A percentile compares a stretch with the other conserved stretches of the same genome.
Conservation (phyloP, 352 stramenopile species). For the Phytophthora macrochlamydospora region DNA sequence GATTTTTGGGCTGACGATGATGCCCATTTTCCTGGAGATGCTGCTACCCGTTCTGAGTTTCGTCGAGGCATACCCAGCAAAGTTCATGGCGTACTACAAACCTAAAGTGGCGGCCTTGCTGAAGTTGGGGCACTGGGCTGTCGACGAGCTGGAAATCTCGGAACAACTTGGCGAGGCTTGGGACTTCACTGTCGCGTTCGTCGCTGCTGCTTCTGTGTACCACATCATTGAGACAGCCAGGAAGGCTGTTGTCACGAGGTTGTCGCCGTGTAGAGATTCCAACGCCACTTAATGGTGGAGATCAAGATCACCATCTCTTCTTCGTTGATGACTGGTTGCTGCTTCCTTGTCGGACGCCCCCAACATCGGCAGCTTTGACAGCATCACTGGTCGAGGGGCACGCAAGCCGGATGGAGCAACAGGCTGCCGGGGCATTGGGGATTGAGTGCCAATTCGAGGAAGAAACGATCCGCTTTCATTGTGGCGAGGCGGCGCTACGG, state of each 20-base stretch:
- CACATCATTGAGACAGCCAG: slow-evolving; percentile 37
- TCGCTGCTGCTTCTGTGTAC: slow-evolving; percentile 39
- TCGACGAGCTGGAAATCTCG: slow-evolving; percentile 23
- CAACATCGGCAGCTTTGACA: slow-evolving; percentile 24
- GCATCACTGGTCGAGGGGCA: slow-evolving; percentile 23
- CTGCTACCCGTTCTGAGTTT: slow-evolving; percentile 19
- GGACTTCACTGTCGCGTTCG: slow-evolving; percentile 36
- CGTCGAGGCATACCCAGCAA: slow-evolving; percentile 24
- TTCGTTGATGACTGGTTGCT: background rate
- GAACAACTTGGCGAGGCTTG: slow-evolving; percentile 38
- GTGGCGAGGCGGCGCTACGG: slow-evolving; percentile 3
- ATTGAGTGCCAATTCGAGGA: slow-evolving; percentile 11
- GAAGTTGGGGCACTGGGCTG: background rate
- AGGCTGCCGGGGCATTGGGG: slow-evolving; percentile 17
- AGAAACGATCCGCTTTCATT: slow-evolving; percentile 14
- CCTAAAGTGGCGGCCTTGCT: slow-evolving; percentile 29
- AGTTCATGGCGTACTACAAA: slow-evolving; percentile 40
- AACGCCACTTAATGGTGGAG: background rate
- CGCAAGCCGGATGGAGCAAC: slow-evolving; percentile 26
- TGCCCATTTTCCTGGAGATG: background rate
- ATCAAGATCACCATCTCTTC: background rate
- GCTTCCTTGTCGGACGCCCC: slow-evolving; percentile 1
- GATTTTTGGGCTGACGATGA: slow-evolving; percentile 7
- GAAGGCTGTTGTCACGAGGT: background rate
- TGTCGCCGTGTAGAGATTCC: slow-evolving; percentile 8